A percentile compares a stretch with the other conserved stretches of the same genome.
Evolutionary conservation across 2,329 filamentous ascomycete genomes (phyloP).

Genomic region (Clarireedia paspali): DNA sequence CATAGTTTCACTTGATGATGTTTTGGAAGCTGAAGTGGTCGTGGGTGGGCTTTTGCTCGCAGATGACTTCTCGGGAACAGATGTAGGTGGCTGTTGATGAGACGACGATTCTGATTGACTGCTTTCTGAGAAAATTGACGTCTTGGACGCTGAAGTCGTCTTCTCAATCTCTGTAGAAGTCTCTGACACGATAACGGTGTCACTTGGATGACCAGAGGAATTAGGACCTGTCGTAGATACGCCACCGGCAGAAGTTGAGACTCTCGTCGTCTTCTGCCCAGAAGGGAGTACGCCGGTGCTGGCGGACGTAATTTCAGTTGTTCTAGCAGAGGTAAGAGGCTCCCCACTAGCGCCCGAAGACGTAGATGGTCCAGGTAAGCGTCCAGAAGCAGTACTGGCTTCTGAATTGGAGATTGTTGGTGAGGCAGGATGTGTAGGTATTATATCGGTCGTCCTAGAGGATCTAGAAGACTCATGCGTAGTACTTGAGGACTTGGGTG

Average conservation of each 20-base stretch:
- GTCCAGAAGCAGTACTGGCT: background rate
- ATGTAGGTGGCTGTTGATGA: background rate
- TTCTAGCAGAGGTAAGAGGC: too few species aligned
- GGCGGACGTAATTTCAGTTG: too few species aligned
- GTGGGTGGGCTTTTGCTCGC: background rate
- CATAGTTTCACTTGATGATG: slow-evolving; percentile 2
- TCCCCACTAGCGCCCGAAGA: too few species aligned
- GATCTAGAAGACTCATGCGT: background rate
- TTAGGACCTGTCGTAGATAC: background rate
- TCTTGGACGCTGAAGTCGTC: background rate
- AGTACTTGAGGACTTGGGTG: background rate
- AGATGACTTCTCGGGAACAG: background rate
- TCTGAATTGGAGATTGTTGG: background rate
- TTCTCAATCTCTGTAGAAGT: background rate
- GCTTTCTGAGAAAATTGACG: background rate
- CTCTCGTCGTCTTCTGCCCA: background rate
- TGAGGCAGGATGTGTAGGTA: background rate
- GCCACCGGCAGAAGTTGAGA: background rate
- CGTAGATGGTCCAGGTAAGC: too few species aligned
- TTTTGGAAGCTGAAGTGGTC: background rate
- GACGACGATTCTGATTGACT: background rate
- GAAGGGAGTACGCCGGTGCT: background rate
- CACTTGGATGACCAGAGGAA: background rate
- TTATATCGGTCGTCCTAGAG: background rate
- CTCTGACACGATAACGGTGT: background rate